Conservation (phyloP, 306 rosid genomes). For the Dryas octopetala region DNA sequence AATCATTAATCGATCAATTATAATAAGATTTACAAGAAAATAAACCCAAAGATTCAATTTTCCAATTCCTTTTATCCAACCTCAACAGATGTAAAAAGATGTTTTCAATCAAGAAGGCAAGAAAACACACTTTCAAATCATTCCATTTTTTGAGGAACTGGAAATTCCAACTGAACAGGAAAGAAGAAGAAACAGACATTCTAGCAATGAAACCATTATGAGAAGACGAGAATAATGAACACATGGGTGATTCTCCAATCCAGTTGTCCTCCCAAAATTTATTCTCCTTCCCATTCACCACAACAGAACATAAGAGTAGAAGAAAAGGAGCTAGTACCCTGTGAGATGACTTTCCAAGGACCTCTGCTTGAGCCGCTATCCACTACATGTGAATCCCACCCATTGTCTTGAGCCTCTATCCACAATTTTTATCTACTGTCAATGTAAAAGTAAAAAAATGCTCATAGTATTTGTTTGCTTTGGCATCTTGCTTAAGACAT, state of each 20-base stretch:
- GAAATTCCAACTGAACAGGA: too few relatives aligned
- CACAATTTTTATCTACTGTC: background rate
- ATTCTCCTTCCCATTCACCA: background rate
- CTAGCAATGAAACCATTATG: background rate
- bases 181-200: background rate
- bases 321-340: background rate
- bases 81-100: too few relatives aligned
- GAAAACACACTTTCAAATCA: too few relatives aligned
- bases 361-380: background rate
- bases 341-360: background rate
- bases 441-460: background rate
- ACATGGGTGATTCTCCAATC: too few relatives aligned
- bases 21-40: too few relatives aligned
- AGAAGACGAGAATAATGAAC: background rate
- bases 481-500: background rate
- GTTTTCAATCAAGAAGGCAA: too few relatives aligned
- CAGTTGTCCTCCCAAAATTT: background rate
- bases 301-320: background rate
- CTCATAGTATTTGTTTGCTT: background rate
- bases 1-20: too few relatives aligned
- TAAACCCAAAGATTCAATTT: too few relatives aligned
- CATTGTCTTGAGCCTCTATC: background rate
- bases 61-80: too few relatives aligned
- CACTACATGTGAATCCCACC: background rate
- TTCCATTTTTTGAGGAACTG: too few relatives aligned